These are phyloP conservation scores for Eruca vesicaria DNA, from an alignment of 441 rosid species.

Conservation along the genomic window DNA sequence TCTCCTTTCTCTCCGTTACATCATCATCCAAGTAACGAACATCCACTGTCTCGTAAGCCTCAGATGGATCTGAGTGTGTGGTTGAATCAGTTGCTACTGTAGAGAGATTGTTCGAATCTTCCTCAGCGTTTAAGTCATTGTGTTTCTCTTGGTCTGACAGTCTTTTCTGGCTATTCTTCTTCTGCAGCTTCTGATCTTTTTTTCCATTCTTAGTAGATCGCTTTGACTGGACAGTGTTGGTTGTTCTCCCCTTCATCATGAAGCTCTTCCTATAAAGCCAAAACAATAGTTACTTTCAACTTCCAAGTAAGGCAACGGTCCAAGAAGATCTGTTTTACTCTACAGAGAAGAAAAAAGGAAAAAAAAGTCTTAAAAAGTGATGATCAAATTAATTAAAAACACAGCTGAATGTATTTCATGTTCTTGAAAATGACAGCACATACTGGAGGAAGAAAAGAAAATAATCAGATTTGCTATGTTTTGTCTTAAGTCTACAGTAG, in stretches of 20 bases:
- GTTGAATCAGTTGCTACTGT: slow-evolving; percentile 14
- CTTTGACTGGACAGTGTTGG: slow-evolving; percentile 20
- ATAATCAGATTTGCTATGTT: neutral
- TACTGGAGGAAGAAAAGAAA: slow-evolving; percentile 16
- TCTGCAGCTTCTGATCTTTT: slow-evolving; percentile 26
- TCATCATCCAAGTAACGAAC: slow-evolving; percentile 27
- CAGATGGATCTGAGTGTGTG: slow-evolving; percentile 20
- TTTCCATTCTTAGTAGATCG: slow-evolving; percentile 19
- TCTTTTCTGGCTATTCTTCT: slow-evolving; percentile 16
- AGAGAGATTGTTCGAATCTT: slow-evolving; percentile 8
- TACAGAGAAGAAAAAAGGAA: neutral
- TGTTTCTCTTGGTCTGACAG: slow-evolving; percentile 16
- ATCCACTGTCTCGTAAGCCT: slow-evolving; percentile 14
- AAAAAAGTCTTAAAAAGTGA: neutral
- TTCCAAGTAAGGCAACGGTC: slow-evolving; percentile 6
- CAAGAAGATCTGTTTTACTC: slow-evolving; percentile 13
- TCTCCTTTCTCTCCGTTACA: neutral
- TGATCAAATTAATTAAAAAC: neutral
- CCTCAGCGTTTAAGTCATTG: slow-evolving; percentile 2
- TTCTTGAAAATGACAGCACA: slow-evolving; percentile 9
- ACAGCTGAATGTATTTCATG: slow-evolving; percentile 15
- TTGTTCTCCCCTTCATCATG: slow-evolving; percentile 24
- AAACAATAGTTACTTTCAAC: neutral
- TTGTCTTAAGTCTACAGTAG: slow-evolving; percentile 8
- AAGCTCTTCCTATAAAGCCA: neutral